Conservation (phyloP, 179 eudicot species). For the Drosera spatulata region DNA sequence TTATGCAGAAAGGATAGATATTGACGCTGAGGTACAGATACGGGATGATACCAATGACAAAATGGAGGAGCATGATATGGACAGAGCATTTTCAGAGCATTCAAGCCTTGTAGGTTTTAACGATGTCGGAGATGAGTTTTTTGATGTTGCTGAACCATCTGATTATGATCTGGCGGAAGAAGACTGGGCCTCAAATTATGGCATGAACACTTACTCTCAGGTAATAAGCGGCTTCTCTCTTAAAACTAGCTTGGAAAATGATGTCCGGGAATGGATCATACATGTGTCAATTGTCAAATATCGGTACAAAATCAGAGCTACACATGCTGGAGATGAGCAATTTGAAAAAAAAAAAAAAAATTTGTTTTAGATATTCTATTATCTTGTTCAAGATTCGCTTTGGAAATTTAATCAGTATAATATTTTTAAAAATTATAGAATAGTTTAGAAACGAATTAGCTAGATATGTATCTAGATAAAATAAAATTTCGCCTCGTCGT, state of each 20-base stretch:
- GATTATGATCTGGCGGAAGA: slow-evolving; percentile 42
- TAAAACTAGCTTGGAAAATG: background rate
- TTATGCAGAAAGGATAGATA: slow-evolving; percentile 7
- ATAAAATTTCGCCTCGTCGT: no score
- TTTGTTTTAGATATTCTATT: background rate
- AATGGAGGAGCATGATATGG: slow-evolving; percentile 25
- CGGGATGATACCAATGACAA: slow-evolving; percentile 16
- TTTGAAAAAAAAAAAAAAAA: no score
- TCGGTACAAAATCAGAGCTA: no score
- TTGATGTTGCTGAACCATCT: slow-evolving; percentile 58
- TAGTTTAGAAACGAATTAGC: no score
- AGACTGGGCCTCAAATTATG: slow-evolving; percentile 40
- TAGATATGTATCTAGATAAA: no score
- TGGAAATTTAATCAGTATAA: no score
- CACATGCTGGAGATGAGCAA: no score
- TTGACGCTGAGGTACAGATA: slow-evolving; percentile 21
- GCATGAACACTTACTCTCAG: slow-evolving; percentile 34
- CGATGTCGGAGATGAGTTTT: slow-evolving; percentile 60
- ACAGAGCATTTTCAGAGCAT: slow-evolving; percentile 27
- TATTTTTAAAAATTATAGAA: no score
- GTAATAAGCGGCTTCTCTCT: slow-evolving; percentile 13
- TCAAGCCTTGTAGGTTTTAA: slow-evolving; percentile 38
- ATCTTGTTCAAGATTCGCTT: no score
- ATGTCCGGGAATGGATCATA: no score
- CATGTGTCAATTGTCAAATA: no score